Evolutionary conservation across 2,329 filamentous ascomycete species (phyloP).

Genomic region (Pseudogymnoascus sp.): DNA sequence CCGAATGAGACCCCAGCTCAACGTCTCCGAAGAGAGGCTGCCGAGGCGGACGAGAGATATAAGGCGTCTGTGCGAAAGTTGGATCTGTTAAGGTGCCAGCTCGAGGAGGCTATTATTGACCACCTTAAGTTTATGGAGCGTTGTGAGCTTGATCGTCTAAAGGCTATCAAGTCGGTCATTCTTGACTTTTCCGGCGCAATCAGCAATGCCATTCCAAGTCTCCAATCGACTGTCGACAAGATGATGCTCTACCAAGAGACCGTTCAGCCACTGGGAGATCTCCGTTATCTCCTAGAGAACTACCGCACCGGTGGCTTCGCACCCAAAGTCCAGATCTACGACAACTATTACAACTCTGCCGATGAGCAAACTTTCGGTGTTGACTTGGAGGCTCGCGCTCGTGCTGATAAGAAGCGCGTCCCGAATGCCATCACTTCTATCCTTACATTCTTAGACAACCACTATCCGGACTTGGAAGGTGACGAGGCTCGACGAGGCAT

Average conservation of each 20-base stretch:
- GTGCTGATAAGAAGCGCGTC: constrained; percentile 91
- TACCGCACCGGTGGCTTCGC: constrained; percentile 92
- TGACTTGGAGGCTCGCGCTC: constrained; percentile 88
- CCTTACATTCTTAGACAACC: constrained; percentile 88
- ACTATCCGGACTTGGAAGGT: constrained; percentile 94
- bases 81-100: constrained; percentile 80
- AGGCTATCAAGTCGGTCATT: constrained; percentile 96
- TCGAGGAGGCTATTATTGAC: constrained; percentile 91
- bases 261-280: constrained; percentile 83
- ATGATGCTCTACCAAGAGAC: constrained; percentile 99
- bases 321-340: constrained; percentile 85
- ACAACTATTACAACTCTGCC: constrained; percentile 98
- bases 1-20: constrained; percentile 91
- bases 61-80: constrained; percentile 79
- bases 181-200: constrained; percentile 96
- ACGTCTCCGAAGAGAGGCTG: constrained; percentile 78
- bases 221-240: constrained; percentile 93
- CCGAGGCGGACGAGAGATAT: constrained; percentile 88
- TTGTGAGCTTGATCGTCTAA: constrained; percentile 90
- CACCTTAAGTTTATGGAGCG: constrained; percentile 95
- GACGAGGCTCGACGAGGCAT: constrained; percentile 88
- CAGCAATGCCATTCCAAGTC: constrained; percentile 92
- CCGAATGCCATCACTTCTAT: constrained; percentile 87
- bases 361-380: constrained; percentile 98
- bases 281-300: constrained; percentile 91